Conservation (phyloP, 306 rosid species). For the Castanea mollissima region DNA sequence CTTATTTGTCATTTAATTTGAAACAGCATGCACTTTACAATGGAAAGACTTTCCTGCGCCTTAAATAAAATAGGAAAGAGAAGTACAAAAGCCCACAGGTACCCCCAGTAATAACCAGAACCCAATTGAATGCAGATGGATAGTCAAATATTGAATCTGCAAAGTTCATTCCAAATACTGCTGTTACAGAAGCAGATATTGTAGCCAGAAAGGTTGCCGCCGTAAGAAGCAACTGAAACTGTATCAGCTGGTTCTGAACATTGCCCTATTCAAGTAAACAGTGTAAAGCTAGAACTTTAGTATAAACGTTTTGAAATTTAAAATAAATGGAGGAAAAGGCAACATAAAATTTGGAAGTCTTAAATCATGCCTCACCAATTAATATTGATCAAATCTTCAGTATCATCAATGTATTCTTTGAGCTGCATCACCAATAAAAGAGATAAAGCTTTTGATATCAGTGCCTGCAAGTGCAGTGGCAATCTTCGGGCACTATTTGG, state of each 20-base stretch:
- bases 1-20: conserved; percentile 1
- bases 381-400: conserved; percentile 97
- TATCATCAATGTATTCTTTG: conserved; percentile 97
- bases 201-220: conserved; percentile 88
- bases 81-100: conserved; percentile 52
- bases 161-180: conserved; percentile 92
- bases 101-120: conserved; percentile 52
- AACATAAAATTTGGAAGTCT: conserved; percentile 14
- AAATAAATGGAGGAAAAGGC: conserved; percentile 6
- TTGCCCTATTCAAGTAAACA: conserved; percentile 62
- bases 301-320: conserved; percentile 16
- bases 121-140: conserved; percentile 59
- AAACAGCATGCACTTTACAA: conserved; percentile 30
- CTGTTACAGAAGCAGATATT: conserved; percentile 70
- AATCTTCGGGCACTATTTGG: background rate
- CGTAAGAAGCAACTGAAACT: conserved; percentile 84
- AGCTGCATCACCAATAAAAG: conserved; percentile 54
- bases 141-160: conserved; percentile 44
- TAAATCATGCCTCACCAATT: conserved; percentile 64
- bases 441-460: conserved; percentile 12
- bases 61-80: conserved; percentile 59
- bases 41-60: conserved; percentile 68
- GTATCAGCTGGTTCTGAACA: conserved; percentile 91
- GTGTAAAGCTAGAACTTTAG: background rate
- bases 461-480: background rate